A percentile compares a stretch with the other conserved stretches of the same genome.
Conservation (phyloP, 768 basidiomycete species). For the Tulasnella sp. region DNA sequence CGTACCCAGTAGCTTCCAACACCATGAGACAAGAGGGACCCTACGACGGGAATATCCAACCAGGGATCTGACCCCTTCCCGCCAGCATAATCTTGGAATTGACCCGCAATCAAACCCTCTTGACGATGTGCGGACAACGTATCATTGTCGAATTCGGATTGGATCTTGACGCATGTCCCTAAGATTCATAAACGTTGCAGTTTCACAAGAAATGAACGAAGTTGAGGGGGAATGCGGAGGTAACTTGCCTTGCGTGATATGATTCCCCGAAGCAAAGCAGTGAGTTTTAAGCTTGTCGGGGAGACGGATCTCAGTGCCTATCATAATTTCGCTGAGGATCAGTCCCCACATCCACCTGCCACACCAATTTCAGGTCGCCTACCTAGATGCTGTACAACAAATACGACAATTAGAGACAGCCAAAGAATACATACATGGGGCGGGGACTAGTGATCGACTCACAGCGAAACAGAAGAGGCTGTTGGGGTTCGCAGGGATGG, state of each 20-base stretch:
- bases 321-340: neutral
- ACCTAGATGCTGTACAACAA: constrained; percentile 2
- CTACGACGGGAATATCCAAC: neutral
- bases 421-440: neutral
- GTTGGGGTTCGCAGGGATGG: neutral
- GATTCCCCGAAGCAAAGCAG: neutral
- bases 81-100: neutral
- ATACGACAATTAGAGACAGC: neutral
- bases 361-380: neutral
- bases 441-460: neutral
- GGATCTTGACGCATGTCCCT: neutral
- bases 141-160: neutral
- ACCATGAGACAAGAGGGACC: neutral
- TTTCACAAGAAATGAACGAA: neutral
- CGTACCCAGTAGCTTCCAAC: neutral
- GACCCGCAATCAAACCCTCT: neutral
- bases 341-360: neutral
- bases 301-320: neutral
- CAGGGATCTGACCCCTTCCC: neutral
- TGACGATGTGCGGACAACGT: neutral
- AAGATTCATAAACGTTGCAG: neutral
- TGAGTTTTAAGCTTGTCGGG: neutral
- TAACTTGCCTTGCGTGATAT: neutral
- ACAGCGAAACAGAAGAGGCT: neutral
- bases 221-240: neutral